These are phyloP conservation scores for Patellifolia procumbens DNA, from an alignment of 179 eudicot genomes.

Conservation along the genomic window DNA sequence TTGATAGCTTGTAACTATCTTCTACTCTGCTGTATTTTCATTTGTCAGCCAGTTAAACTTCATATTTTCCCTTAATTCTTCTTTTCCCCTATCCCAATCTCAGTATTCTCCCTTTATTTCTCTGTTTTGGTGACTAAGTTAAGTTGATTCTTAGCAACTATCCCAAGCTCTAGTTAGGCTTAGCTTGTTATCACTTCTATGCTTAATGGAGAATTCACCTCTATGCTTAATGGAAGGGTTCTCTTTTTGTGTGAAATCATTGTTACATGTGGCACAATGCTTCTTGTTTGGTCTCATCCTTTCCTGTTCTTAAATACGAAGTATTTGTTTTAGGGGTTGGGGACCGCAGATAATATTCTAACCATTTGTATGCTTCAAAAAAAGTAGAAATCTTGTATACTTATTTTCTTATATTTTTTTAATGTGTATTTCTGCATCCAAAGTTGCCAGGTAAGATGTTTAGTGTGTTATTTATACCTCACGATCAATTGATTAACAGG, in stretches of 20 bases:
- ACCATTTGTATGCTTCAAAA: not conserved
- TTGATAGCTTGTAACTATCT: no score
- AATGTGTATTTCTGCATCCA: not conserved
- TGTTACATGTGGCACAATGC: not conserved
- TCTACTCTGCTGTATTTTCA: no score
- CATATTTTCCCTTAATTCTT: no score
- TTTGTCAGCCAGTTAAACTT: no score
- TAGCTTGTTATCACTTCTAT: not conserved
- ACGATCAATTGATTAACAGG: slow-evolving; percentile 36
- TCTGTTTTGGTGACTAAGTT: no score
- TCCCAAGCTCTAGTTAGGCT: not conserved
- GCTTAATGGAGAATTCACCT: not conserved
- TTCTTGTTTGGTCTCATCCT: not conserved
- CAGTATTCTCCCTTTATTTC: no score
- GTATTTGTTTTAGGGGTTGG: not conserved
- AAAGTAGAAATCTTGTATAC: no score
- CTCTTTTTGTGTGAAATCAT: not conserved
- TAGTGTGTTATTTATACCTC: not conserved
- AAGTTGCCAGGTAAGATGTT: not conserved
- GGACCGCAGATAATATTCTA: not conserved
- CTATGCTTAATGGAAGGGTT: no score
- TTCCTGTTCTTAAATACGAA: no score
- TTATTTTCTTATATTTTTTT: no score
- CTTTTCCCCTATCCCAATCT: no score
- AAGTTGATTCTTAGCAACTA: no score